Base-by-base conservation (phyloP, 2,329 filamentous ascomycete genomes). In the Talaromyces funiculosus region DNA sequence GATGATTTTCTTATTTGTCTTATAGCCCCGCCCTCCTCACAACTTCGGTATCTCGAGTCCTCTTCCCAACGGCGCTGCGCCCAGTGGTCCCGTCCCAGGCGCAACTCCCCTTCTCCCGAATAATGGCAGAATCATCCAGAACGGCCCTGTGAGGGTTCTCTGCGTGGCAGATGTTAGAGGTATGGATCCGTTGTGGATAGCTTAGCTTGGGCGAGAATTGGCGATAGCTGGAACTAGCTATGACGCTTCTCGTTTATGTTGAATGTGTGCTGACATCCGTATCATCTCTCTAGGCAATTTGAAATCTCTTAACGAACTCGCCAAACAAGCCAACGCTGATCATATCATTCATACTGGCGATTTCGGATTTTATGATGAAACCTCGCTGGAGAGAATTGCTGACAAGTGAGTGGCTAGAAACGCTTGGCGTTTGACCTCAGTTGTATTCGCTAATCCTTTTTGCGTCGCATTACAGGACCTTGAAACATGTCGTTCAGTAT, bases 341-440 rank as follows among this genome's bases (percentile, higher is more conserved):
- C 92, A 97, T 80, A 96, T 99, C 77, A 92, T 99, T 71, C 94
- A 99, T 78, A 99, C 94, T 20, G 94, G 94, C 76, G 94, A 99
- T 76, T 99, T 99, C 74, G 94, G 94, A 64, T 99, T 99, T 80
- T 99, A 99, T 80, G 94, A 99, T 76, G 90, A 96, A 70, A 90
- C 88, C 59, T 99, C 94, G 37, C 81, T 99, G 67, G 93, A 97
- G 71, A 89, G 94, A 71, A 97, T 99, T 80, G 94, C 94, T 42
- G 94, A 99, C 77, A 99, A 99, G 91, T 96, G 79, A 81, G 87
- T 80, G 56, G 12, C 38, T 45, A 31, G 31, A 35, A 51, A 51
- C 47, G 47, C 24, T 18, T 51, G 47, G 29, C 18, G 47, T 51
- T 33, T 35, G 47, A 49, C 20, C 29, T 16, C 8, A 18, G n/a